These are phyloP conservation scores for Mycosphaerelloides madeirae DNA, from an alignment of 2,329 filamentous ascomycete genomes.

Conservation along the genomic window DNA sequence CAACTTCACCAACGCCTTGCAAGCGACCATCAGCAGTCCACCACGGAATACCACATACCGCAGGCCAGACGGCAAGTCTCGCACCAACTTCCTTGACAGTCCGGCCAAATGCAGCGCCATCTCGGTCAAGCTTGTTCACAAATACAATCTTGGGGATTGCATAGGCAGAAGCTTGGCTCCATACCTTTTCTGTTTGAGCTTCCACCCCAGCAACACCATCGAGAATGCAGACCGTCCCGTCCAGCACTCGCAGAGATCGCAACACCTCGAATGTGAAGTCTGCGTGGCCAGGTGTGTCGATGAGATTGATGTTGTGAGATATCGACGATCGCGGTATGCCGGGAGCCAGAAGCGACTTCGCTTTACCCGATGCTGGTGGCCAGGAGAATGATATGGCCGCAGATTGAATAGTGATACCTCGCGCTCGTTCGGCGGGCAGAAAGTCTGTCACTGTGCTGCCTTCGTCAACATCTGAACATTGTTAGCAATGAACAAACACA, in stretches of 20 bases:
- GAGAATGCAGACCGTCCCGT: conserved; percentile 87
- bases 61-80: conserved; percentile 75
- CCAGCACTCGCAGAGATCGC: conserved; percentile 78
- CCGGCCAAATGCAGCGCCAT: conserved; percentile 74
- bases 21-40: conserved; percentile 72
- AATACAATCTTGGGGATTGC: conserved; percentile 76
- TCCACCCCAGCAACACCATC: conserved; percentile 92
- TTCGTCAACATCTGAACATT: conserved; percentile 72
- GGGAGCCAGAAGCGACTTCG: conserved; percentile 23
- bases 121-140: conserved; percentile 80
- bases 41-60: conserved; percentile 93
- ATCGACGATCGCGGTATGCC: conserved; percentile 46
- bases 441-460: conserved; percentile 98
- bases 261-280: conserved; percentile 97
- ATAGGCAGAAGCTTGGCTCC: conserved; percentile 83
- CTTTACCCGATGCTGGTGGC: conserved; percentile 54
- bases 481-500: conserved; percentile 4
- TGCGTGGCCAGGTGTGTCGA: conserved; percentile 94
- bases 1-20: conserved; percentile 76
- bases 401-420: conserved; percentile 96
- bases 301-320: conserved; percentile 76
- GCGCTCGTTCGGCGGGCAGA: conserved; percentile 80
- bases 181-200: conserved; percentile 94
- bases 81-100: conserved; percentile 82
- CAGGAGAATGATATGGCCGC: conserved; percentile 93